Base-by-base conservation (phyloP, 2,329 filamentous ascomycete species). In the Fusarium devonianum region DNA sequence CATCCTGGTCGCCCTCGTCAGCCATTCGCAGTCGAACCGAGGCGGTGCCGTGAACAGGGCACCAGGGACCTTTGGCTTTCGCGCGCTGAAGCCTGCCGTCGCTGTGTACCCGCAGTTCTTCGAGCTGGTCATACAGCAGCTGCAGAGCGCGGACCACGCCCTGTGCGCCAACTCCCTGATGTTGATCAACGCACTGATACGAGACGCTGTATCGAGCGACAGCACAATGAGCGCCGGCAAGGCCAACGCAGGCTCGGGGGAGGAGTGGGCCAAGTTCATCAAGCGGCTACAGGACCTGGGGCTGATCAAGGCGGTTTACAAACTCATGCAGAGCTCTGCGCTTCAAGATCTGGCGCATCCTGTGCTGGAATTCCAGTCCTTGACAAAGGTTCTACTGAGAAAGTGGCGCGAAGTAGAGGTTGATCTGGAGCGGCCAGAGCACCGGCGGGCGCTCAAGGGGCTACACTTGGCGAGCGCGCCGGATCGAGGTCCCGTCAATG, bases 231-330 rank as follows among this genome's bases (percentile, higher is more conserved):
- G 58, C 19, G 59, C 65, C 11, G 62, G 66, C 42, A 67, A 71
- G 16, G 58, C 57, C 5, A 63, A 67, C 21, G 55, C 53, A n/a
- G 35, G 55, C 4, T 62, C 64, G 23, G 65, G 69, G 11, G 86
- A 90, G 53, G 93, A 97, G 65, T 97, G 94, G 92, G 90, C 92
- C 37, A 94, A 90, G 65, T 95, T 97, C 66, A 92, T 99, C 71
- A 96, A 96, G 76, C 82, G 87, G 58, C 73, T 99, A 60, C 94
- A 97, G 71, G 93, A 97, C 72, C 75, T 97, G 21, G 94, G 93
- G 1, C 84, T 97, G 28, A 96, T 97, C 59, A 90, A 91, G 71
- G 90, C 91, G 8, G 93, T 96, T 11, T 97, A 92, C 71, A 84
- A 85, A 58, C 82, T 99, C 47, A 97, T 97, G 92, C 92, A 96